A percentile compares a stretch with the other conserved stretches of the same genome.
phyloP scores from a whole-genome alignment of 2,329 filamentous ascomycete genomes.

The Macrophomina pseudophaseolina region DNA sequence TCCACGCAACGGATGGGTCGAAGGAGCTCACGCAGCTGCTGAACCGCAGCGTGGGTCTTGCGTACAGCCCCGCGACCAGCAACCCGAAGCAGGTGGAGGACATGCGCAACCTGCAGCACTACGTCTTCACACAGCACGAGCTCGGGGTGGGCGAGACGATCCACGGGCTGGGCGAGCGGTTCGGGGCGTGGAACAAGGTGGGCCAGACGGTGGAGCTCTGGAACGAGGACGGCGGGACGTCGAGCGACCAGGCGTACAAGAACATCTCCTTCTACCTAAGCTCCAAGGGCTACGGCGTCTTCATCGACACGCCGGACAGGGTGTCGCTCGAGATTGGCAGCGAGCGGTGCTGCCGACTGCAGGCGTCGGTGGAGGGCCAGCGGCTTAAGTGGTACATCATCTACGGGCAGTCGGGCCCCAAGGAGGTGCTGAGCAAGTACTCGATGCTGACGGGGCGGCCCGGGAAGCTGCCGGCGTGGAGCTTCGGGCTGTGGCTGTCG shows the following conservation, averaged over 20 bases:
- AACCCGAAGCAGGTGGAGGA: slow-evolving; percentile 61
- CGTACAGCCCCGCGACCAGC: slow-evolving; percentile 60
- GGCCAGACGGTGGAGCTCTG: slow-evolving; percentile 72
- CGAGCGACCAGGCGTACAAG: slow-evolving; percentile 73
- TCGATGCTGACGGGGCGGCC: slow-evolving; percentile 70
- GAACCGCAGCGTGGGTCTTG: slow-evolving; percentile 62
- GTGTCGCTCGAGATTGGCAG: slow-evolving; percentile 76
- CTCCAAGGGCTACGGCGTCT: slow-evolving; percentile 76
- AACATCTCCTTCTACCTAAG: slow-evolving; percentile 73
- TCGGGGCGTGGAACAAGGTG: slow-evolving; percentile 77
- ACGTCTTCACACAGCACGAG: slow-evolving; percentile 53
- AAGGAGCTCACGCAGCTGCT: slow-evolving; percentile 61
- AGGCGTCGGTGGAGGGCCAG: slow-evolving; percentile 72
- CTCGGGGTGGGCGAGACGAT: slow-evolving; percentile 65
- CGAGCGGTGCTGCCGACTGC: slow-evolving; percentile 72
- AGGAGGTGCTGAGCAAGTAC: slow-evolving; percentile 72
- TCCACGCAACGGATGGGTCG: slow-evolving; percentile 56
- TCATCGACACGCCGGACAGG: slow-evolving; percentile 72
- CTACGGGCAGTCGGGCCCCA: slow-evolving; percentile 68
- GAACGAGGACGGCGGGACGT: slow-evolving; percentile 67
- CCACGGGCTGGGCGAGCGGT: slow-evolving; percentile 76
- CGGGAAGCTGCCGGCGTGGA: slow-evolving; percentile 71
- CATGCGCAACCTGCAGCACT: slow-evolving; percentile 49
- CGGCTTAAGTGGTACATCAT: slow-evolving; percentile 76
- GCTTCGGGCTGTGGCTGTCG: slow-evolving; percentile 76